phyloP scores from a whole-genome alignment of 257 asterid species.

The Linderniella brevidens region DNA sequence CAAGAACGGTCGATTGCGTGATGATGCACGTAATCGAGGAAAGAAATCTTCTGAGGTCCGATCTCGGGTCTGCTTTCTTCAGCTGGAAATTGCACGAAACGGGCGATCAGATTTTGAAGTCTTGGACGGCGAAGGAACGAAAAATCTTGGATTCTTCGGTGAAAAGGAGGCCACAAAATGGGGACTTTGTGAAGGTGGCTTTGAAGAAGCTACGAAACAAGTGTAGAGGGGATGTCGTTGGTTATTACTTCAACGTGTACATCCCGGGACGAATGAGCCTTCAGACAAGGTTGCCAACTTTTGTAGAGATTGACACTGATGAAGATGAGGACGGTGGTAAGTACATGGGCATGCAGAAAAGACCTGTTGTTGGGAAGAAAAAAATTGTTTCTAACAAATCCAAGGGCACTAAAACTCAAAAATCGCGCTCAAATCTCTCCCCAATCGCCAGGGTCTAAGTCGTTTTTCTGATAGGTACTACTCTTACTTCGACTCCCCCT shows the following conservation, averaged over 20 bases:
- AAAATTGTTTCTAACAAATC: no score
- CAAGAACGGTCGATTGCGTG: slow-evolving; percentile 24
- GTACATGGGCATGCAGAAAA: slow-evolving; percentile 8
- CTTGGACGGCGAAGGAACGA: slow-evolving; percentile 40
- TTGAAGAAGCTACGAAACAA: slow-evolving; percentile 22
- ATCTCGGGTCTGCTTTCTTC: slow-evolving; percentile 35
- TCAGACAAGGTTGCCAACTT: slow-evolving; percentile 16
- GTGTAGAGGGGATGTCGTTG: slow-evolving; percentile 14
- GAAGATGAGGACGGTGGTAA: slow-evolving; percentile 14
- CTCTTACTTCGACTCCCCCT: no score
- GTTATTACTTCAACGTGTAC: slow-evolving; percentile 37
- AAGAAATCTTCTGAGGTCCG: slow-evolving; percentile 22
- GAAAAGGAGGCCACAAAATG: slow-evolving; percentile 15
- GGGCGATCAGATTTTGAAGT: slow-evolving; percentile 32
- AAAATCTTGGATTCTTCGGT: slow-evolving; percentile 23
- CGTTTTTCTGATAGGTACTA: no score
- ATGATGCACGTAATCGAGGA: slow-evolving; percentile 29
- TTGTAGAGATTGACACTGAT: slow-evolving; percentile 16
- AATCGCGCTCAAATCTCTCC: no score
- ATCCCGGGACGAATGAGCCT: slow-evolving; percentile 28
- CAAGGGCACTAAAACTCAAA: no score
- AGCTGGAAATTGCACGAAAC: slow-evolving; percentile 40
- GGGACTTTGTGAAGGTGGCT: slow-evolving; percentile 29
- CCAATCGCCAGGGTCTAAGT: no score
- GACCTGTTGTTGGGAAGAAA: background rate